Base-by-base conservation (phyloP, 345 rosid species). In the Dovyalis caffra region DNA sequence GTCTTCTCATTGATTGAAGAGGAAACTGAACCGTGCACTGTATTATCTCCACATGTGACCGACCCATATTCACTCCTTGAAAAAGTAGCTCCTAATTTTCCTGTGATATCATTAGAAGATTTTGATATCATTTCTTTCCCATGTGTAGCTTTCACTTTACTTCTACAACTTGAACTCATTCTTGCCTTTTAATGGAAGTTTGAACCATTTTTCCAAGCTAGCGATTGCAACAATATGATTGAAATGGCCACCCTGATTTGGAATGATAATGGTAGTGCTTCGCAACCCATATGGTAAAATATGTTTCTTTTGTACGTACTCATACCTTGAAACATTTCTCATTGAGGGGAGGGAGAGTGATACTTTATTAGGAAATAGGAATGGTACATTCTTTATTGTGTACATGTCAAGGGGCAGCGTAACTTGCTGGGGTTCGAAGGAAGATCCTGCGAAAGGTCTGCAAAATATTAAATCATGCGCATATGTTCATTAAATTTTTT, bases 131-230 rank as follows among this genome's bases (percentile, higher is more conserved):
- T 67, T 62, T 14, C 71, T 69, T 82, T 66, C 51, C 26, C 57
- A 21, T 53, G 72, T 63, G 74, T 77, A 53, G 14, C 77, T 74
- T 74, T 74, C 77, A 83, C 81, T 70, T 66, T 43, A 64, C 81
- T 74, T 73, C 18, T 8, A 35, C 47, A 37, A 14, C 64, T 68
- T 35, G 70, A 35, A 25, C 62, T 71, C 37, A 72, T 68, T 64
- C 77, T 78, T 72, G 32, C 23, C 85, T 82, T 82, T 72, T 12
- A 75, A 60, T 53, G 31, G 0, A 33, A 69, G 73, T 69, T 5
- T 21, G 15, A 9, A 56, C 61, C 25, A 56, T 23, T 23, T 56
- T 56, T 8, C 12, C 15, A 56, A 8, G 28, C n/a, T 56, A 10
- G 61, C 3, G 61, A 56, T 25, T 23, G 1, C 28, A 23, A 9